Base-by-base conservation (phyloP, 2,329 filamentous ascomycete species). In the Aspergillus luchuensis region DNA sequence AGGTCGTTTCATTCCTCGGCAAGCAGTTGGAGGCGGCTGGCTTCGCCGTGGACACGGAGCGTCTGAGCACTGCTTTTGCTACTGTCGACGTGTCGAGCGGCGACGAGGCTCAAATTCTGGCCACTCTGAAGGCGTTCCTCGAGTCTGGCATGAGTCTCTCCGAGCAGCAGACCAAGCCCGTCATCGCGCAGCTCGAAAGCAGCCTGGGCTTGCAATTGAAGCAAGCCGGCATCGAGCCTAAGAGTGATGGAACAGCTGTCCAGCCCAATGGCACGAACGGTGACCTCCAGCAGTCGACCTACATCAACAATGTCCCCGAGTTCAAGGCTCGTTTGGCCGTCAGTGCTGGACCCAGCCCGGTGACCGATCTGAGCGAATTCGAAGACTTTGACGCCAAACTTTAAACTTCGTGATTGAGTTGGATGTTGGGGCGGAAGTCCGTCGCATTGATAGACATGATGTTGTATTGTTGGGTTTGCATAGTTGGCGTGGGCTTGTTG, bases 371-470 rank as follows among this genome's bases (percentile, higher is more conserved):
- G 58, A 89, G 84, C 63, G 90, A 92, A 71, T 98, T 94, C 76
- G 91, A 97, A 74, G 94, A 97, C 61, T 81, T 89, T 61, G 91
- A 91, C 64, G 80, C 91, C 13, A 97, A 97, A 80, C 82, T 97
- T 59, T 94, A 75, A 83, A 25, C 15, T 30, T 25, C 19, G 21
- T 45, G 21, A 19, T 21, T 23, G 41, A 13, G 8, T 45, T 45
- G 19, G 19, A 45, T 45, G 23, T 11, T 13, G 8, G 19, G 41
- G 10, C 19, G 8, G 13, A 28, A 8, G 30, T 10, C 17, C 8
- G 15, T 13, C 45, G 10, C 25, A 49, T 23, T 2, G 23, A 28
- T 49, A 28, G 45, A 49, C 23, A n/a, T 49, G 23, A n/a, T 33
- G 13, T 8, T 15, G 17, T 50, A 17, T 17, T 50, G 25, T 19